Conservation (phyloP, 1,284 basidiomycete genomes). For the Bjerkandera adusta region DNA sequence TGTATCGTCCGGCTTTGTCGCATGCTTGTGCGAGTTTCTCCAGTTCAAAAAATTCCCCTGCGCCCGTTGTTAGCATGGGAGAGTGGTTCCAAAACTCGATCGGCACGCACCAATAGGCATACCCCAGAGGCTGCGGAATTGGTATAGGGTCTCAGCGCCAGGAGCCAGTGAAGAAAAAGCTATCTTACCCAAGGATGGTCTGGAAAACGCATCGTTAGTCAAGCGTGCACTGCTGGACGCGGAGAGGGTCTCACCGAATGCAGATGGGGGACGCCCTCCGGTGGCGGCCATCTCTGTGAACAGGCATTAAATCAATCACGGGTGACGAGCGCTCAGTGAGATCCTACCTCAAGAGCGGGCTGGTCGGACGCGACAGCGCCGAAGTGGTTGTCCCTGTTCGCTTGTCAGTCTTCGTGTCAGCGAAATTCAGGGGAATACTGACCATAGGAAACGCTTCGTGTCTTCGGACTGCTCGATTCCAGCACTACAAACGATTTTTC, state of each 20-base stretch:
- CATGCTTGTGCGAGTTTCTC: conserved; percentile 59
- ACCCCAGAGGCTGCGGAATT: conserved; percentile 48
- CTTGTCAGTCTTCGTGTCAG: background rate
- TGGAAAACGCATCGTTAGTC: conserved; percentile 21
- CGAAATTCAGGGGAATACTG: conserved; percentile 18
- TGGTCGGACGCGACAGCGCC: conserved; percentile 73
- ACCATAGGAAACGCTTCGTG: conserved; percentile 74
- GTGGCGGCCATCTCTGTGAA: conserved; percentile 54
- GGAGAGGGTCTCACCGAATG: conserved; percentile 49
- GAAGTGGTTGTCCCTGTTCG: conserved; percentile 74
- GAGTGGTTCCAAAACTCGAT: too few species aligned
- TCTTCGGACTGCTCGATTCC: conserved; percentile 69
- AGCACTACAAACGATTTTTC: conserved; percentile 46
- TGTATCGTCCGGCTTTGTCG: conserved; percentile 56
- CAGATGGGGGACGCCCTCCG: conserved; percentile 42
- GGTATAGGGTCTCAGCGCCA: conserved; percentile 4
- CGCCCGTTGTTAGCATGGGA: too few species aligned
- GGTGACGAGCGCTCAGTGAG: background rate
- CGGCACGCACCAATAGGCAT: too few species aligned
- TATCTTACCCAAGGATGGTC: conserved; percentile 59
- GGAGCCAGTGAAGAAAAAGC: too few species aligned
- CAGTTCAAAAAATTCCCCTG: conserved; percentile 71
- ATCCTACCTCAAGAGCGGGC: conserved; percentile 64
- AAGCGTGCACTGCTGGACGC: background rate
- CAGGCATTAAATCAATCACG: background rate